These are phyloP conservation scores for Collybia sp. DNA, from an alignment of 768 basidiomycete species.

Conservation along the genomic window DNA sequence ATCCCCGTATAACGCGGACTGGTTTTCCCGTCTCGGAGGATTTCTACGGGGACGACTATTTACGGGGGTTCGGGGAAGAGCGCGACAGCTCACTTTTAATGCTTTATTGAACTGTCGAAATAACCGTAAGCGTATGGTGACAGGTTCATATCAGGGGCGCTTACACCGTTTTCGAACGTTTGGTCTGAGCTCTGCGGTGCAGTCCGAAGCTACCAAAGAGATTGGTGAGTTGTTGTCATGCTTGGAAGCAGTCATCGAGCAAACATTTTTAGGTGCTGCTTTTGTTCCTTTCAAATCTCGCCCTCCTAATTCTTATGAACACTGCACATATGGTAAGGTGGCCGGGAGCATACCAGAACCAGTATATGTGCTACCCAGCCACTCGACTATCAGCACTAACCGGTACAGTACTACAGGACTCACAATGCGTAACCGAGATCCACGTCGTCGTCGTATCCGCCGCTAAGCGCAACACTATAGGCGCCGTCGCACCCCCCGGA, in stretches of 20 bases:
- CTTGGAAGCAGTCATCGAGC: constrained; percentile 14
- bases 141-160: constrained; percentile 4
- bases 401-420: constrained; percentile 22
- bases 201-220: constrained; percentile 66
- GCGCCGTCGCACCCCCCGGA: constrained; percentile 62
- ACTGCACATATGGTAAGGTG: neutral
- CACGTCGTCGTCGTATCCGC: constrained; percentile 85
- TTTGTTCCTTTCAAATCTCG: constrained; percentile 86
- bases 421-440: constrained; percentile 81
- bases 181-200: constrained; percentile 86
- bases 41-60: constrained; percentile 32
- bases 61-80: neutral
- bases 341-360: constrained; percentile 52
- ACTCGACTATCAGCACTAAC: too few relatives aligned
- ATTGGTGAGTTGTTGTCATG: neutral
- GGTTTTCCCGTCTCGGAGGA: constrained; percentile 82
- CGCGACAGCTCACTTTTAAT: constrained; percentile 42
- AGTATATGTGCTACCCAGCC: constrained; percentile 61
- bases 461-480: constrained; percentile 83
- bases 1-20: constrained; percentile 85
- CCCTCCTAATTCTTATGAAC: constrained; percentile 47
- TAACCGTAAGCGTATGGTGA: neutral
- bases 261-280: constrained; percentile 76
- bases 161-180: constrained; percentile 61
- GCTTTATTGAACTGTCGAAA: constrained; percentile 55